Base-by-base conservation (phyloP, 345 rosid species). In the Laguncularia racemosa region DNA sequence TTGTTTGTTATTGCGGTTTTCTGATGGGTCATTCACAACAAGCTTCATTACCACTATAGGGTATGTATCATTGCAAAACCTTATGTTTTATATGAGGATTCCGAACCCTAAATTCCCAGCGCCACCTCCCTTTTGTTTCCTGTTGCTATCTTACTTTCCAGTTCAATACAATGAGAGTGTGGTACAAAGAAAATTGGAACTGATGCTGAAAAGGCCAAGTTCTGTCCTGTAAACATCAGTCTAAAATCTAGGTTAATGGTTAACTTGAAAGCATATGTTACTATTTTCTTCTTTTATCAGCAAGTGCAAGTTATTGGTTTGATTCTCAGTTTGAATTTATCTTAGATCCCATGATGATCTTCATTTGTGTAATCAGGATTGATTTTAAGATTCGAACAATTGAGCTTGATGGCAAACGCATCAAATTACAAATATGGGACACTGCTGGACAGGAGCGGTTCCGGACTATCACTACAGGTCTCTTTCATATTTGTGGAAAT, bases 361-460 rank as follows among this genome's bases (percentile, higher is more conserved):
- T 65, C 12, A 50, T 44, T 13, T 44, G 17, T 46, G 17, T 66
- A n/a, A 44, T 56, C 81, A 88, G 97, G 17, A 88, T 91, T 79
- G 97, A 91, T 74, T 91, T 88, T 70, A 91, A 88, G 86, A 91
- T 88, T 70, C 78, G 97, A 69, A 91, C 97, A 50, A 84, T 91
- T 48, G 97, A 91, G 79, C 91, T 91, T 63, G 96, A 91, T 81
- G 91, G 91, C 1, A 91, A 91, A 66, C 76, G 95, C 58, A 85
- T 91, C 65, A 91, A 91, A 77, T 74, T 88, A 52, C 97, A 88
- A 76, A 91, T 91, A 58, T 91, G 97, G 97, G 97, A 91, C 66
- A 91, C 97, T 0, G 97, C 97, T 65, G 97, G 97, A 68, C 97
- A 91, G 69, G 96, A 91, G 64, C 88, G 95, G 20, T 91, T 91